Base-by-base conservation (phyloP, 1,139 yeast genomes). In the Pichia cactophila region DNA sequence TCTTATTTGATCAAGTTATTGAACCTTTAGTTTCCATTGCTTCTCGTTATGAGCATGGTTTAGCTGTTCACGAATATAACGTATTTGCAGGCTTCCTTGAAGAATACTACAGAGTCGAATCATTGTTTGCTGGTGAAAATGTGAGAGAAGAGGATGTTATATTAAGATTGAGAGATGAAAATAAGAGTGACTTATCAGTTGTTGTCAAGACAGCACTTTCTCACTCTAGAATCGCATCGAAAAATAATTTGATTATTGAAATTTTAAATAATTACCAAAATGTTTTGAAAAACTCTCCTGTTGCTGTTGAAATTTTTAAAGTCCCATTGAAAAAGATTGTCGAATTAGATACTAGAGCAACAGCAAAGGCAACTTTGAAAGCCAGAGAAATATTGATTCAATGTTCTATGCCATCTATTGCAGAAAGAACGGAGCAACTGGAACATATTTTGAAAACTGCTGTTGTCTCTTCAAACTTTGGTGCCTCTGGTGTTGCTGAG, bases 361-460 rank as follows among this genome's bases (percentile, higher is more conserved):
- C 96, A 44, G 92, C 95, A 35, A 92, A 90, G 74, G 97, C 92
- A 48, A 87, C 96, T n/a, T 76, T 92, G 64, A 89, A 88, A 68
- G 97, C 97, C 1, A 83, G 97, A 68, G 99, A 94, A 71, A 86
- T 92, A 56, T 79, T 92, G 62, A 92, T 92, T 61, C 96, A 90
- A 73, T 90, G 97, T 66, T 88, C 97, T 41, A 76, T 92, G 69
- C 98, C 99, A 43, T 89, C 97, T 6, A 83, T 89, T 57, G 83
- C 86, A 68, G 98, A 92, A 72, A 84, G 98, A 72, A 85, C 96
- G 28, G 97, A 90, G 65, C 98, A 94, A 73, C 78, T 92, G 64
- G 97, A 92, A 70, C 97, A 90, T 68, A 92, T 92, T 61, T 78
- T 92, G 69, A 82, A 90, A 68, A 82, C 95, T 17, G 83, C 97